Evolutionary conservation across 2,329 filamentous ascomycete genomes (phyloP).

Genomic region (Colletotrichum siamense): DNA sequence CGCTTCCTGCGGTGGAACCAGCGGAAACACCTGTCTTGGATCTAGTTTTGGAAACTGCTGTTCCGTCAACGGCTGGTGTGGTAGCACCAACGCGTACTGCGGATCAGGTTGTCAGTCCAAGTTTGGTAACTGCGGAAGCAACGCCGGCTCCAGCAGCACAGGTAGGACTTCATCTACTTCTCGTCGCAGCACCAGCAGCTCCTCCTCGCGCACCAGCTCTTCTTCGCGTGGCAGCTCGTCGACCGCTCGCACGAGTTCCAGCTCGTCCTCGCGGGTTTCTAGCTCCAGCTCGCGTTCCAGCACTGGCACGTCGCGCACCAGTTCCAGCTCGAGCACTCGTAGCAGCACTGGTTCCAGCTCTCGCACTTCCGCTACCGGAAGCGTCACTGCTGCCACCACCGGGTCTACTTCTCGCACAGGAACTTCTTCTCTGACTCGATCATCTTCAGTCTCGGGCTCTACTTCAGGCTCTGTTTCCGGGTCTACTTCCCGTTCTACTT

Average conservation of each 20-base stretch:
- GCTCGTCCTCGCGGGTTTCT: not conserved
- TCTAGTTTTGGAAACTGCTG: conserved; percentile 44
- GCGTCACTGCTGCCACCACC: not conserved
- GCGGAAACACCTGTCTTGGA: conserved; percentile 36
- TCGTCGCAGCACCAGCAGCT: not conserved
- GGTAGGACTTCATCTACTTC: not conserved
- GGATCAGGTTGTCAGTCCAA: conserved; percentile 21
- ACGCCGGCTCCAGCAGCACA: not conserved
- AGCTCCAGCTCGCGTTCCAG: not conserved
- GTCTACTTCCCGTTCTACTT: not conserved
- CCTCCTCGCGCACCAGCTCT: not conserved
- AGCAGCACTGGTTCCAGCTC: not conserved
- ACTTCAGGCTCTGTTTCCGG: not conserved
- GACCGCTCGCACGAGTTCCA: not conserved
- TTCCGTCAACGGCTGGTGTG: conserved; percentile 44
- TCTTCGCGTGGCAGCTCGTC: not conserved
- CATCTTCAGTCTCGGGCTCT: not conserved
- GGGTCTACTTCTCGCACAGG: not conserved
- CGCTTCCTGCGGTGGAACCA: conserved; percentile 36
- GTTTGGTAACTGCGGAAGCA: conserved; percentile 21
- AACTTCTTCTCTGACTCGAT: not conserved
- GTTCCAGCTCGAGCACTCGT: not conserved
- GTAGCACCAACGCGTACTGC: conserved; percentile 25
- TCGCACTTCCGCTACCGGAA: not conserved
- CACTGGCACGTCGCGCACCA: not conserved